These are phyloP conservation scores for Epichloe gansuensis DNA, from an alignment of 2,329 filamentous ascomycete genomes.

Conservation along the genomic window DNA sequence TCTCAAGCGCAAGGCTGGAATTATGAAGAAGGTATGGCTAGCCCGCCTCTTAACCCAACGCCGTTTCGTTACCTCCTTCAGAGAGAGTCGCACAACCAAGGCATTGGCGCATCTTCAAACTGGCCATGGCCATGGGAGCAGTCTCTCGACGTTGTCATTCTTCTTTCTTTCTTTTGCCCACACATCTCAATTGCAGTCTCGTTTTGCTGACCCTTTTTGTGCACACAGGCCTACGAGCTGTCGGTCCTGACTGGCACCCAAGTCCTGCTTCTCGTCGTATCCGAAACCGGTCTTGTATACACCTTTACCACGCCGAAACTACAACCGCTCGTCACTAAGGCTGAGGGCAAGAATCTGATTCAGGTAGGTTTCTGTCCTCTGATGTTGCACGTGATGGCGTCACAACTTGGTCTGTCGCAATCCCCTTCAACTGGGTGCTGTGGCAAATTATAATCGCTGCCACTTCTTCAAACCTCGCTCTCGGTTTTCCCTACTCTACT, in stretches of 20 bases:
- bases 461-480: too few relatives aligned
- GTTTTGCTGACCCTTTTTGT: constrained; percentile 5
- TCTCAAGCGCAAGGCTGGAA: constrained; percentile 98
- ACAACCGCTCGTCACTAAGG: constrained; percentile 93
- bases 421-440: not conserved
- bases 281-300: constrained; percentile 93
- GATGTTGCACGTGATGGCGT: not conserved
- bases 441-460: not conserved
- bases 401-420: not conserved
- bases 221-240: constrained; percentile 76
- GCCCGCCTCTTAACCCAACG: not conserved
- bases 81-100: not conserved
- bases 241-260: constrained; percentile 97
- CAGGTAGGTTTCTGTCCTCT: constrained; percentile 47
- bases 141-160: too few relatives aligned
- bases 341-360: constrained; percentile 97
- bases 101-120: not conserved
- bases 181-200: not conserved
- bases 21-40: constrained; percentile 94
- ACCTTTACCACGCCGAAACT: constrained; percentile 98
- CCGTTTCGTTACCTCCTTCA: not conserved
- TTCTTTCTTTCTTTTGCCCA: not conserved
- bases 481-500: too few relatives aligned
- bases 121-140: too few relatives aligned
- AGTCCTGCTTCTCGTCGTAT: constrained; percentile 90